Evolutionary conservation across 306 rosid species (phyloP), one percentile per base, ranked within the genome.

Genomic region (Vigna radiata): DNA sequence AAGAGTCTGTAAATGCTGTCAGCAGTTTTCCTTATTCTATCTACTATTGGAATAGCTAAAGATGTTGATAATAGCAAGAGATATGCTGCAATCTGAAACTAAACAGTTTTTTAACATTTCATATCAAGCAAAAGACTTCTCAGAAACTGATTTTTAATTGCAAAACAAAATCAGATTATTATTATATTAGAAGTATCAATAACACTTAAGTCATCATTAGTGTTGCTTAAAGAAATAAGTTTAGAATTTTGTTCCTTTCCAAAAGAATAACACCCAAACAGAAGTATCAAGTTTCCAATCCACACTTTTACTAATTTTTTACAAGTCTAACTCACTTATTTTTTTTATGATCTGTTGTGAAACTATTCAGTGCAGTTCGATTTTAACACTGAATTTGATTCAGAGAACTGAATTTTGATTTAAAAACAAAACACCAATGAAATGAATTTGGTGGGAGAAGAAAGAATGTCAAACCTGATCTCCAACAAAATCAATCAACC

Each of bases 51-150:
- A 77, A 84, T 69, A 0, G 89, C 90, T 5, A 93, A 37, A 4
- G 97, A 94, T 1, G 93, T 70, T 31, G 97, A 74, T 56, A 96
- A 94, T 59, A 94, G 73, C 86, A 91, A 77, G 1, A 90, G 76
- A 77, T 90, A 94, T 13, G 98, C 91, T 76, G 79, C 73, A 2
- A 89, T 75, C 97, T 94, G 86, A 82, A 81, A 61, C 16, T 29
- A 36, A 29, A 60, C 27, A 18, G 0, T 13, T 44, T 36, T 7
- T 14, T 44, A 63, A 71, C 31, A 72, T 21, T 72, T 48, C 31
- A 72, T 65, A 27, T 59, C 62, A 3, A 56, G 5, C 7, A 19
- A 21, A 8, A 54, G 14, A 43, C 12, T 3, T 8, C 44, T 0
- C 1, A 39, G 10, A 39, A 36, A 36, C 39, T 36, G 6, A 5